Percentiles rank a stretch among this genome's conserved stretches.
Evolutionary conservation across 768 basidiomycete species (phyloP).

Genomic region (Mycena indigotica): DNA sequence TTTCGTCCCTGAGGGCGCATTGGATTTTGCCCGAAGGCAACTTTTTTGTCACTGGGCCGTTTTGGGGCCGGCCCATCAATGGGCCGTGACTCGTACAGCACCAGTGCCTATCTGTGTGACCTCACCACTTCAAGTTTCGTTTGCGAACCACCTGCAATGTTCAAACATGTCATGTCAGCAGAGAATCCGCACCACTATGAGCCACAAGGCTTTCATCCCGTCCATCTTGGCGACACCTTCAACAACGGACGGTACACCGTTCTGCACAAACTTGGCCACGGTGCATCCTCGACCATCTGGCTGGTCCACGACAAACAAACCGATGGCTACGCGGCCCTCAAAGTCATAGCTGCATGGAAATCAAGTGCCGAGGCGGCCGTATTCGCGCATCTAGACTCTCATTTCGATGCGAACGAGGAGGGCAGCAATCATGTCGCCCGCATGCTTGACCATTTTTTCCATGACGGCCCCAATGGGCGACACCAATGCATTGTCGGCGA

Average conservation of each 20-base stretch:
- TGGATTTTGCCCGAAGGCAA: no score
- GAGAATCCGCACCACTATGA: background rate
- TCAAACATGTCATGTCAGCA: background rate
- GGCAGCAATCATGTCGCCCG: background rate
- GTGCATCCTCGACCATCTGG: constrained; percentile 72
- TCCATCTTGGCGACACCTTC: constrained; percentile 71
- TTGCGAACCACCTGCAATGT: no score
- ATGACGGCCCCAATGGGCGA: background rate
- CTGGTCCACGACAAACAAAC: constrained; percentile 47
- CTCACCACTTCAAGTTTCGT: no score
- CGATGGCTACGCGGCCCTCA: background rate
- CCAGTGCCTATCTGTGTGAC: no score
- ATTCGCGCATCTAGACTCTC: background rate
- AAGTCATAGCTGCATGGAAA: background rate
- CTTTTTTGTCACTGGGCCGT: no score
- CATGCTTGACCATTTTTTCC: background rate
- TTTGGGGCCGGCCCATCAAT: no score
- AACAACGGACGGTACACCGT: constrained; percentile 68
- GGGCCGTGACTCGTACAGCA: no score
- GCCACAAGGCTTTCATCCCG: constrained; percentile 60
- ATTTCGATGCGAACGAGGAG: background rate
- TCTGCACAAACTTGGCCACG: constrained; percentile 73
- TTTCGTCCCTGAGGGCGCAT: no score
- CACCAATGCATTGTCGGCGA: background rate
- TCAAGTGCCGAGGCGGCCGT: background rate